Evolutionary conservation across 805 yeast genomes (phyloP), one percentile per base, ranked within the genome.

Genomic region (Candida adriatica): DNA sequence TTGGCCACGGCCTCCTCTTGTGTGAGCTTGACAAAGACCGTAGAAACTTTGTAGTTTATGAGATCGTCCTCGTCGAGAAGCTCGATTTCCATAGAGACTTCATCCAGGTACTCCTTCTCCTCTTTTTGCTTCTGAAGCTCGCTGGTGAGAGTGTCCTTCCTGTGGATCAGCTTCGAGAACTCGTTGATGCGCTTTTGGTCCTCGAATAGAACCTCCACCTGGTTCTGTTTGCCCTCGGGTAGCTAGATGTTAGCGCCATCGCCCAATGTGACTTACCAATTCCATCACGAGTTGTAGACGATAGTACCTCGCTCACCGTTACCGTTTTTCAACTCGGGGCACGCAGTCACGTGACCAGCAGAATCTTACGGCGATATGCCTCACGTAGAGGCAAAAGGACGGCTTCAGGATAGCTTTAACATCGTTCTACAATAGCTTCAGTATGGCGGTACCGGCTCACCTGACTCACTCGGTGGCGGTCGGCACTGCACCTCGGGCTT

Each of bases 101-200:
- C 97, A 45, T 86, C 95, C 18, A 90, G 61, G 48, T 84, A 85
- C 49, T 87, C 96, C 45, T 86, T 84, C 47, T 86, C 95, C 38
- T 73, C 70, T 44, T 68, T 63, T 39, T 67, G 62, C 33, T 59
- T 58, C 14, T 62, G 59, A 21, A 82, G 61, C 30, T 67, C 67
- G 13, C 58, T 68, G 19, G 68, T 62, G 10, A 77, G 53, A 13
- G 66, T 66, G 42, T 83, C 86, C 43, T 79, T 77, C 38, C 79
- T 75, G 42, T 77, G 65, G 38, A 87, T 84, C 40, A 87, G 65
- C 27, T 87, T 81, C 11, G 95, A 84, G 53, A 92, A 90, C 53
- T 75, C 75, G 58, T 90, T 92, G 62, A 90, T 90, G 51, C 74
- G 74, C 52, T 82, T 78, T 61, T 90, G 98, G 55, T 90, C 97